Conservation (phyloP, 164 flowering plant species). For the Chimonanthus praecox region DNA sequence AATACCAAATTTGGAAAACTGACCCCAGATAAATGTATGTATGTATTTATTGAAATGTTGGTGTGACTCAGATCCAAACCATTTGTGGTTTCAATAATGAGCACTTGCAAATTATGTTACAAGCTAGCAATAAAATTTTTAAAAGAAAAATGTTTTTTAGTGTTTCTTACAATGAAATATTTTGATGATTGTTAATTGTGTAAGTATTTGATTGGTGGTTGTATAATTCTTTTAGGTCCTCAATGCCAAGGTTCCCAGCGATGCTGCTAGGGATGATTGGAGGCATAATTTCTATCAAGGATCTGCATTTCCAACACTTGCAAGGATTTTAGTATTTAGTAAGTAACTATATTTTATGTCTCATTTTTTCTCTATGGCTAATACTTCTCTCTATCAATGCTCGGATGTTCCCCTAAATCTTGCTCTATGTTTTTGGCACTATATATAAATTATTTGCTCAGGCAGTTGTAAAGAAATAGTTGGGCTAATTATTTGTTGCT, state of each 20-base stretch:
- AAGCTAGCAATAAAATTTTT: background rate
- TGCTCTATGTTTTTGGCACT: background rate
- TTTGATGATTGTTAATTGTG: background rate
- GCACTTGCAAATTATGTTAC: no score
- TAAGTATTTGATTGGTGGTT: background rate
- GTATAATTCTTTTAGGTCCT: constrained; percentile 7
- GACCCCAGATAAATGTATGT: no score
- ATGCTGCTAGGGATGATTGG: constrained; percentile 44
- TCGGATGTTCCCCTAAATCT: background rate
- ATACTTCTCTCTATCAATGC: background rate
- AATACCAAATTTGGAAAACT: no score
- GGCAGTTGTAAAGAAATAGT: background rate
- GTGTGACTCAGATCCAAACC: no score
- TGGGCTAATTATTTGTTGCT: background rate
- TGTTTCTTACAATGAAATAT: background rate
- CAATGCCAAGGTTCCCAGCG: constrained; percentile 18
- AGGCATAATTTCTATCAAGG: constrained; percentile 61
- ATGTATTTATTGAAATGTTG: no score
- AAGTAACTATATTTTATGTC: constrained; percentile 5
- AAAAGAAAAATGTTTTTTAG: background rate
- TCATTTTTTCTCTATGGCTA: background rate
- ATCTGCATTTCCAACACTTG: constrained; percentile 57
- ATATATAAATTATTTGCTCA: background rate
- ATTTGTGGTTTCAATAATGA: no score
- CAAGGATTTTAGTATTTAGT: constrained; percentile 65